Evolutionary conservation across 106 monocot species (phyloP), one percentile per base, ranked within the genome.

Genomic region (Xerophyta viscosa): DNA sequence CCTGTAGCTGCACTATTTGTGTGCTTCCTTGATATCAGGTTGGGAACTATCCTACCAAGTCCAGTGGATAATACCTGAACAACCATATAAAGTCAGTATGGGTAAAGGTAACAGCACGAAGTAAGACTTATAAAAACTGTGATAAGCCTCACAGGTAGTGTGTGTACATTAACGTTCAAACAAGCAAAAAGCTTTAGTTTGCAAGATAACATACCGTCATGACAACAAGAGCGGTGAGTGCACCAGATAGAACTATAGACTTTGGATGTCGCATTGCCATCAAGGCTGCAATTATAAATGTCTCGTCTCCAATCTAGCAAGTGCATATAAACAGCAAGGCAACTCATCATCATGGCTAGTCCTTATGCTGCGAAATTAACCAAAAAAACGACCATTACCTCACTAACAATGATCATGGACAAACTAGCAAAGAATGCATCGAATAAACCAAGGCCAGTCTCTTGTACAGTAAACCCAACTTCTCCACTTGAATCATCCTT

Each of bases 231-330:
- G 94, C 88, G 48, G 65, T 46, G n/a, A 94, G 88, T 0, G 94
- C 94, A 41, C 94, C 94, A 15, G 88, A 94, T 13, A 94, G 52
- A 19, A 94, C 94, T 43, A 88, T 94, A 4, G 94, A 84, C 54
- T 88, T 94, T 1, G 94, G 94, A 66, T 94, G 88, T 4, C 94
- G 77, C 94, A 88, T 94, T 31, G 94, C 94, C 94, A 94, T 85
- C 14, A 94, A 76, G 42, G 94, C 88, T 11, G 94, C 88, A 52
- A 94, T 94, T 53, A 94, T 94, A 71, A 94, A 94, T 20, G 94
- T 94, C 58, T 94, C 94, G 56, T 94, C 94, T 54, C 94, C 94
- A 72, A 94, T 85, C 94, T 94, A 56, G 37, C n/a, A 36, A 59
- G 4, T 22, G 20, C 27, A 53, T n/a, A n/a, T 37, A 15, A 26